Base-by-base conservation (phyloP, 1,284 basidiomycete species). In the Lentinula novae-zelandiae region DNA sequence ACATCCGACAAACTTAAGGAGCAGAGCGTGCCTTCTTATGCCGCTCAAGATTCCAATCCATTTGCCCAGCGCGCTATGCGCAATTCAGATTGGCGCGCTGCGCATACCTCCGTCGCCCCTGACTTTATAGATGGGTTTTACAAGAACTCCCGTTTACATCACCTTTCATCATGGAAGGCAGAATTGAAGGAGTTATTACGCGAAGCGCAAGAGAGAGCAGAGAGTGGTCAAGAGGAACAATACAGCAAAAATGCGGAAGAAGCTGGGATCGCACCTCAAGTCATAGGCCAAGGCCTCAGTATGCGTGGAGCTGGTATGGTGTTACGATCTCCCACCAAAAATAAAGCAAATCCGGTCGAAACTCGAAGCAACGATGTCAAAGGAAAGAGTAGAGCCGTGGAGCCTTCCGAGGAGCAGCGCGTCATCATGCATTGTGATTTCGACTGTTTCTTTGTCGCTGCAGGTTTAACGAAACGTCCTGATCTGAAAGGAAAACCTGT, bases 361-460 rank as follows among this genome's bases (percentile, higher is more conserved):
- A n/a, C 20, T 22, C 49, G 13, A 50, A 51, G n/a, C 2, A 54
- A 5, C 12, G 86, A 86, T 68, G 82, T 81, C 22, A 89, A 90
- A 68, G 81, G 73, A 34, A 81, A 78, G 61, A 82, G 74, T 48
- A 75, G 71, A 54, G 74, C 73, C 8, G 52, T 64, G 20, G 48
- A 36, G 5, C 52, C 64, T 1, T 70, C 72, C 27, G 69, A 67
- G 7, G 73, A 74, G 38, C 83, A 89, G 52, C 81, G 84, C 12
- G 84, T 93, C 15, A 90, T 96, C 67, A 90, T 97, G 84, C 95
- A 98, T 69, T 93, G 93, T 68, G 95, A 98, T 73, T 98, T 99
- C 69, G 96, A 99, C 71, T 94, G 90, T 68, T 99, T 98, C 80
- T 99, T 99, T 70, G 95, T 98, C 10, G 88, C 92, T 0, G 95